A percentile compares a stretch with the other conserved stretches of the same genome.
phyloP scores from a whole-genome alignment of 106 monocot genomes.

The Hemerocallis citrina region DNA sequence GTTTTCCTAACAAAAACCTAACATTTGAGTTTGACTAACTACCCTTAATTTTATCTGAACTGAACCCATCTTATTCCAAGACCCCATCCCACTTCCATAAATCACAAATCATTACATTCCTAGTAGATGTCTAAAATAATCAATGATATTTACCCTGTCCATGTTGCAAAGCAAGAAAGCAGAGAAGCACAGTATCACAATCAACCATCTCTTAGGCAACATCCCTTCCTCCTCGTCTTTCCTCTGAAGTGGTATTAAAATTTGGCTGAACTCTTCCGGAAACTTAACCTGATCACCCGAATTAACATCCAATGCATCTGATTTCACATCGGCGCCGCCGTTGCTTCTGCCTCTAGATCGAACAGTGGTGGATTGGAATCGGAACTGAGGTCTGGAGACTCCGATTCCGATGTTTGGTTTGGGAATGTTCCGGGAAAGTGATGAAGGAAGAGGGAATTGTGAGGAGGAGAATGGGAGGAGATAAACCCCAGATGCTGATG shows the following conservation, averaged over 20 bases:
- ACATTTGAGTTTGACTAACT: no score
- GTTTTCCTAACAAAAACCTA: no score
- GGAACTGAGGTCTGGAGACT: background rate
- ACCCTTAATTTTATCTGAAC: no score
- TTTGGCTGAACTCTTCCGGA: background rate
- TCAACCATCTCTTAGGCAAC: slow-evolving; percentile 81
- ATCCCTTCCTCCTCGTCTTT: slow-evolving; percentile 3
- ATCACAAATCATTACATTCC: no score
- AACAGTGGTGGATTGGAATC: background rate
- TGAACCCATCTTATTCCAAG: no score
- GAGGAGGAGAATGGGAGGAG: slow-evolving; percentile 26
- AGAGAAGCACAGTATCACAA: slow-evolving; percentile 81
- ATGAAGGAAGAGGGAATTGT: background rate
- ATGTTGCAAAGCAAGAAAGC: slow-evolving; percentile 95
- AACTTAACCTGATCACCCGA: slow-evolving; percentile 13
- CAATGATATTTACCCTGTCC: slow-evolving; percentile 85
- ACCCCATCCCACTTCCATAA: no score
- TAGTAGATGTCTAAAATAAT: no score
- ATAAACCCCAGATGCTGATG: slow-evolving; percentile 10
- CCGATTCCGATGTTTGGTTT: background rate
- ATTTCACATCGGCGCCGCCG: slow-evolving; percentile 29
- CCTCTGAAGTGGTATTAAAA: background rate
- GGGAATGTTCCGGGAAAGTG: background rate
- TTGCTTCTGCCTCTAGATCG: background rate
- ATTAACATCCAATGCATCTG: slow-evolving; percentile 14